These are phyloP conservation scores for Tricholoma sp. DNA, from an alignment of 768 basidiomycete genomes.

Conservation along the genomic window DNA sequence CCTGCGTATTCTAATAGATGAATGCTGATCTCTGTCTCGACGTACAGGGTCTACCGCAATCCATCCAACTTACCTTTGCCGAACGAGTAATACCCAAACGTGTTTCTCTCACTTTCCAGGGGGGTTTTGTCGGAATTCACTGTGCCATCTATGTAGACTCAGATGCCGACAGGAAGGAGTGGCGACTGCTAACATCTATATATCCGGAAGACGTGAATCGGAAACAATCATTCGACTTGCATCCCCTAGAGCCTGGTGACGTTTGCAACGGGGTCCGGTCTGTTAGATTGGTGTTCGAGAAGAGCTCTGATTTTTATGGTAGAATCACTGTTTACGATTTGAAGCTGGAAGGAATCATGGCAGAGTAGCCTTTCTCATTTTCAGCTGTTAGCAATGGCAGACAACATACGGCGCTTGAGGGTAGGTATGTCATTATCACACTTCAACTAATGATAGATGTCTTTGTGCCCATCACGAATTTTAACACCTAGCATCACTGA, in stretches of 20 bases:
- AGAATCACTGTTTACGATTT: constrained; percentile 73
- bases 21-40: background rate
- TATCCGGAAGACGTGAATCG: constrained; percentile 82
- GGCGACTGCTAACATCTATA: constrained; percentile 49
- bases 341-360: constrained; percentile 30
- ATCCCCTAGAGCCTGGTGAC: constrained; percentile 14
- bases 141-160: constrained; percentile 45
- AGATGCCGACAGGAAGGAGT: constrained; percentile 28
- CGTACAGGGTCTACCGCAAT: constrained; percentile 71
- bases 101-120: constrained; percentile 72
- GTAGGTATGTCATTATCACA: no score
- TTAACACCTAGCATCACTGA: no score
- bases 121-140: constrained; percentile 74
- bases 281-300: constrained; percentile 68
- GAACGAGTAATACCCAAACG: constrained; percentile 49
- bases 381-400: no score
- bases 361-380: background rate
- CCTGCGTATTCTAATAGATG: background rate
- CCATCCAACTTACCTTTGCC: constrained; percentile 59
- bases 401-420: no score
- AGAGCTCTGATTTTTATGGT: constrained; percentile 84
- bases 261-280: constrained; percentile 32
- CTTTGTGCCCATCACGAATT: no score
- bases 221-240: constrained; percentile 60
- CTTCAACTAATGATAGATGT: no score